Evolutionary conservation across 768 basidiomycete genomes (phyloP).

Genomic region (Xerocomellus dryophilus): DNA sequence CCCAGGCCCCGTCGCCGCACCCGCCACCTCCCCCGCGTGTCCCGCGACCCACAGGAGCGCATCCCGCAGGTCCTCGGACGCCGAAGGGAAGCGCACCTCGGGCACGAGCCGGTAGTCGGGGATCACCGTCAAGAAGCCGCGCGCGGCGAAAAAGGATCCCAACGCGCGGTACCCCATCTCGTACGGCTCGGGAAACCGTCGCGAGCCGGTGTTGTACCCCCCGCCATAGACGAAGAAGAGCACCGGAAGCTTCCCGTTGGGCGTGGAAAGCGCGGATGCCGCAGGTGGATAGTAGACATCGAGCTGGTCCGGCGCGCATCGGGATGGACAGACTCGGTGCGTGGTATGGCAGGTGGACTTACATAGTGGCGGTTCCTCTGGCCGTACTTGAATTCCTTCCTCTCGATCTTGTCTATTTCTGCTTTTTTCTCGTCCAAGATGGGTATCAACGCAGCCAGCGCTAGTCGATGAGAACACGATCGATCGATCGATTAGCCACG

Average conservation of each 20-base stretch:
- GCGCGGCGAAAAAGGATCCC: slow-evolving; percentile 58
- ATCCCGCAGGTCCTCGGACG: slow-evolving; percentile 56
- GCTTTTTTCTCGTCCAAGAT: slow-evolving; percentile 46
- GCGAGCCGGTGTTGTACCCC: slow-evolving; percentile 52
- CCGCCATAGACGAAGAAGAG: slow-evolving; percentile 69
- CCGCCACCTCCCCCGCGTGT: slow-evolving; percentile 29
- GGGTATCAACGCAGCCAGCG: slow-evolving; percentile 47
- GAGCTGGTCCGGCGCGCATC: slow-evolving; percentile 46
- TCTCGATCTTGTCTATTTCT: slow-evolving; percentile 46
- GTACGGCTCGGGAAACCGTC: slow-evolving; percentile 44
- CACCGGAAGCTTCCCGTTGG: slow-evolving; percentile 40
- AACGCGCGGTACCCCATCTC: slow-evolving; percentile 55
- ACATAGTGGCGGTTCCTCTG: slow-evolving; percentile 39
- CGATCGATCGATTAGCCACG: slow-evolving; percentile 7
- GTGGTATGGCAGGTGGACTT: background rate
- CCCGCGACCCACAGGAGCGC: slow-evolving; percentile 52
- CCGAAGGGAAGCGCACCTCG: slow-evolving; percentile 50
- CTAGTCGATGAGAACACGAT: slow-evolving; percentile 29
- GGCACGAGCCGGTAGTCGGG: slow-evolving; percentile 69
- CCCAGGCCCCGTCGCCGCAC: background rate
- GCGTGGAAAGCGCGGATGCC: slow-evolving; percentile 20
- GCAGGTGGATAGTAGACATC: slow-evolving; percentile 62
- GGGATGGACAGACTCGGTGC: background rate
- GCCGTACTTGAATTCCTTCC: slow-evolving; percentile 58
- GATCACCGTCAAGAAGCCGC: slow-evolving; percentile 60